Evolutionary conservation across 352 stramenopile genomes (phyloP).

Genomic region (Aphanomyces invadans): DNA sequence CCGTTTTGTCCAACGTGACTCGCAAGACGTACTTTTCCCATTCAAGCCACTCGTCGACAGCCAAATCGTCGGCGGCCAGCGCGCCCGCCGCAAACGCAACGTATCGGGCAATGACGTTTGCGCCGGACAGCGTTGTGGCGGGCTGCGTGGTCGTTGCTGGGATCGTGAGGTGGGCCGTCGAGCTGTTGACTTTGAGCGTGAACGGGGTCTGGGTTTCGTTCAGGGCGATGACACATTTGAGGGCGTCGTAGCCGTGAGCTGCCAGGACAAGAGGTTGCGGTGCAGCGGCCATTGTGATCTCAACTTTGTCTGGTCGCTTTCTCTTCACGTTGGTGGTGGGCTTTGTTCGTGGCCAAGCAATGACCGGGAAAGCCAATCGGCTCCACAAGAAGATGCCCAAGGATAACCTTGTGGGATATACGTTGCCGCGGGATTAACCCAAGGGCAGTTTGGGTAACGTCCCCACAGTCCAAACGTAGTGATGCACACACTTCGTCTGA

Average conservation of each 20-base stretch:
- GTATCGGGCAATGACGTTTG: constrained; percentile 73
- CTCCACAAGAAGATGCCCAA: constrained; percentile 13
- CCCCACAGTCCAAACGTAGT: no score
- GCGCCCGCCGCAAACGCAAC: constrained; percentile 33
- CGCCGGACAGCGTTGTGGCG: constrained; percentile 51
- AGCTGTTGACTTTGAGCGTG: constrained; percentile 37
- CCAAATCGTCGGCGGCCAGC: constrained; percentile 61
- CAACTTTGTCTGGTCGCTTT: neutral
- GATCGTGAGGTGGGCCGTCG: constrained; percentile 38
- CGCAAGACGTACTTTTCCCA: constrained; percentile 59
- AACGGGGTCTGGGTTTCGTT: constrained; percentile 42
- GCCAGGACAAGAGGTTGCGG: constrained; percentile 4
- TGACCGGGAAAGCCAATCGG: constrained; percentile 7
- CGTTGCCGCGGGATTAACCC: no score
- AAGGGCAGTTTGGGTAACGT: no score
- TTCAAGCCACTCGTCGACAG: constrained; percentile 75
- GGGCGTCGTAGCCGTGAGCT: constrained; percentile 49
- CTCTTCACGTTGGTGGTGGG: constrained; percentile 5
- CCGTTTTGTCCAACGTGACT: constrained; percentile 41
- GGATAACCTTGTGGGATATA: neutral
- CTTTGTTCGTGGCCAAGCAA: neutral
- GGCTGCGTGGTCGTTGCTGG: constrained; percentile 31
- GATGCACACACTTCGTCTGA: no score
- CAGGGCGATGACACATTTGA: constrained; percentile 75
- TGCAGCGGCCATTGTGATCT: neutral